phyloP scores from a whole-genome alignment of 1,284 basidiomycete species.

The Lignosus rhinocerotis region DNA sequence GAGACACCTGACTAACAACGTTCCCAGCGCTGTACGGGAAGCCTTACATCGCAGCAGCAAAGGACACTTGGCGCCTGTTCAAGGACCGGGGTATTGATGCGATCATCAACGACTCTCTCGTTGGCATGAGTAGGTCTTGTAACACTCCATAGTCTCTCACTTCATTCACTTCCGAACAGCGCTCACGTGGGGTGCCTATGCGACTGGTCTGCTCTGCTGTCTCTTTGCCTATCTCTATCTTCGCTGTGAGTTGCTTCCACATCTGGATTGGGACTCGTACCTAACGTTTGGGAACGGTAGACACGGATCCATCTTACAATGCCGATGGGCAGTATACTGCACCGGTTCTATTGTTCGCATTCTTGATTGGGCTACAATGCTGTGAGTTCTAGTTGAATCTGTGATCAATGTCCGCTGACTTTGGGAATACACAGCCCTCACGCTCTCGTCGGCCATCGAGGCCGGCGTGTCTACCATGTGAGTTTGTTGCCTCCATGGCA shows the following conservation, averaged over 20 bases:
- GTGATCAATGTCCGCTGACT: not conserved
- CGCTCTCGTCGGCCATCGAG: conserved; percentile 70
- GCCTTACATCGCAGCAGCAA: conserved; percentile 82
- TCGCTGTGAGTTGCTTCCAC: conserved; percentile 51
- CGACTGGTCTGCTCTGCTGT: conserved; percentile 74
- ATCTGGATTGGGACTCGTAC: not conserved
- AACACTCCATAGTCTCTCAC: conserved; percentile 3
- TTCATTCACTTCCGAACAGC: conserved; percentile 38
- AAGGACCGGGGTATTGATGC: conserved; percentile 86
- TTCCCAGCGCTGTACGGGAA: conserved; percentile 81
- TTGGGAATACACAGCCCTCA: conserved; percentile 48
- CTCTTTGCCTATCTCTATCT: conserved; percentile 85
- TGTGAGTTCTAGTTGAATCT: conserved; percentile 43
- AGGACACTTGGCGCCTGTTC: conserved; percentile 88
- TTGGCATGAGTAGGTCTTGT: conserved; percentile 66
- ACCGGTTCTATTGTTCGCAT: conserved; percentile 77
- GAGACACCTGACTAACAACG: not conserved
- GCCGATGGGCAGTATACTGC: conserved; percentile 74
- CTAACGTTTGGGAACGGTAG: conserved; percentile 35
- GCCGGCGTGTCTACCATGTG: conserved; percentile 85
- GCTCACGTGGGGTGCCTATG: conserved; percentile 76
- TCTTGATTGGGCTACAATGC: conserved; percentile 76
- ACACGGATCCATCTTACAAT: conserved; percentile 76
- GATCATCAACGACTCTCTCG: conserved; percentile 83
- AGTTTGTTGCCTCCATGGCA: conserved; percentile 21